phyloP scores from a whole-genome alignment of 441 rosid species.

The Croton setiger region DNA sequence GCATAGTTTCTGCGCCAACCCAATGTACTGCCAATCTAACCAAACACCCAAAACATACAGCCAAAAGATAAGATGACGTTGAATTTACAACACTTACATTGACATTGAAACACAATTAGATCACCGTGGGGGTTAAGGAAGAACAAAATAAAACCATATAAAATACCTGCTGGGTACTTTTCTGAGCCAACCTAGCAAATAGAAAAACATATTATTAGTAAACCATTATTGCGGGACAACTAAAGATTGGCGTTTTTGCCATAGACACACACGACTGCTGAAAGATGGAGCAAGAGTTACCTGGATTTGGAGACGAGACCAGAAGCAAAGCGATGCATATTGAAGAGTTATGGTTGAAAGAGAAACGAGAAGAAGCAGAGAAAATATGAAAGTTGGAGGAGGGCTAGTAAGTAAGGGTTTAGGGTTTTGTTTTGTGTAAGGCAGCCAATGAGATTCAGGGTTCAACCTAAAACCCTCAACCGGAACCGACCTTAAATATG shows the following conservation, averaged over 20 bases:
- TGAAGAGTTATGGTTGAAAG: neutral
- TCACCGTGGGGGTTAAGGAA: neutral
- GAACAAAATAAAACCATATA: neutral
- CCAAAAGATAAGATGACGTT: neutral
- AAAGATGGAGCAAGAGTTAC: conserved; percentile 23
- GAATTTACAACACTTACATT: neutral
- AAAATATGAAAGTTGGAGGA: neutral
- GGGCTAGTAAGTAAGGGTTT: neutral
- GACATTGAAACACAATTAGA: neutral
- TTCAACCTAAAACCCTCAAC: too few species aligned
- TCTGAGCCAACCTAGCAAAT: conserved; percentile 41
- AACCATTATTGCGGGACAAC: neutral
- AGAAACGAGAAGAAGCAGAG: neutral
- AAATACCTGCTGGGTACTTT: conserved; percentile 40
- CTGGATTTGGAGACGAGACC: conserved; percentile 64
- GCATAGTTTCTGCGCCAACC: conserved; percentile 58
- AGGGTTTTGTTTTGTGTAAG: conserved; percentile 1
- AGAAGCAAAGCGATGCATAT: conserved; percentile 63
- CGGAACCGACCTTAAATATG: too few species aligned
- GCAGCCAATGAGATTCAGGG: neutral
- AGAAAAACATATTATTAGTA: neutral
- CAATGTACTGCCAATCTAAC: conserved; percentile 55
- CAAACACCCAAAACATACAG: neutral
- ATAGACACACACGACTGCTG: too few species aligned
- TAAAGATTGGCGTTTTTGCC: neutral